Evolutionary conservation across 176 grass and related monocot species (phyloP), one percentile per base, ranked within the genome.

Genomic region (Alloteropsis semialata): DNA sequence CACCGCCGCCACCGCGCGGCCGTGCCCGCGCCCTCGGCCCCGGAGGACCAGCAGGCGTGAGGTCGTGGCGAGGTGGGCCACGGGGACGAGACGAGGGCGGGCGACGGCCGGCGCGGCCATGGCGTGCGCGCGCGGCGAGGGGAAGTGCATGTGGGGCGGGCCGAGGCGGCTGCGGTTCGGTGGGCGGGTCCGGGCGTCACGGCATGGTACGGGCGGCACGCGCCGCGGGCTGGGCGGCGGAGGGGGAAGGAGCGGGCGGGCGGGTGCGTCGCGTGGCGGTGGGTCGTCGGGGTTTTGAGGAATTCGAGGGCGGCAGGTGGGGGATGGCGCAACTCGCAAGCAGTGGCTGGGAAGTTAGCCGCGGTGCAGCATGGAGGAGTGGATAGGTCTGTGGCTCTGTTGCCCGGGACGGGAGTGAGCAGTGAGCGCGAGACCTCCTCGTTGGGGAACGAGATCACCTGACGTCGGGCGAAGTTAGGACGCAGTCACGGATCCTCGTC

Each of bases 261-360:
- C n/a, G 2, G 27, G 45, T 32, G 8, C 24, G 30, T 62, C 55
- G 63, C 37, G 85, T 38, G 49, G 48, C 43, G 86, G 65, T 38
- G 85, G 79, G 4, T 71, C 33, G 81, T 12, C 81, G 81, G 39
- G 68, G 21, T 0, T 18, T 65, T 65, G 11, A 8, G 30, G 72
- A 75, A 33, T 0, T 34, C 36, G 66, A 43, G 24, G 57, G 77
- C 68, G 78, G 72, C 13, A 53, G 60, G 58, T 53, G 69, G 72
- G 72, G 60, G 37, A 55, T 66, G 58, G 63, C 12, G 58, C 18
- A 55, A 80, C 65, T 30, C 12, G 58, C 18, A 55, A 80, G 73
- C 38, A 65, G 88, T 90, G 84, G 88, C 74, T 90, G 79, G 79
- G 84, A 74, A 50, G 79, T 68, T 36, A 78, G 88, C 65, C 36